Conservation (phyloP, 306 rosid species). For the Biancaea sappan region DNA sequence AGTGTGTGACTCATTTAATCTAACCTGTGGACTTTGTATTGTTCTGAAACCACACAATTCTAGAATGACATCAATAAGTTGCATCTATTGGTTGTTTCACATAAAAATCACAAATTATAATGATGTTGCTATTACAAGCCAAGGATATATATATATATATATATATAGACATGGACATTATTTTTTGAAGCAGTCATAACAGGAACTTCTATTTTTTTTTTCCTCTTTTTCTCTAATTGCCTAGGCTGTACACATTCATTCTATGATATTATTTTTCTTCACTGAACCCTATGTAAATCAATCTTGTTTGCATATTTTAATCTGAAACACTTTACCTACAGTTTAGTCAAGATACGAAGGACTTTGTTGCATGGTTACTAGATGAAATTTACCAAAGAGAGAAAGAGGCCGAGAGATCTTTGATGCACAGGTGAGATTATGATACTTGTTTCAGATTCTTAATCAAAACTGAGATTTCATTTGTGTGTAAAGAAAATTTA, state of each 20-base stretch:
- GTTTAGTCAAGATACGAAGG: constrained; percentile 8
- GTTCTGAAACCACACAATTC: not conserved
- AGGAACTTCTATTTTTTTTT: not conserved
- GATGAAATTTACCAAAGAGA: constrained; percentile 45
- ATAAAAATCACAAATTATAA: not conserved
- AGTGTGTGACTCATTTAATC: not conserved
- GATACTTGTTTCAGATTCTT: constrained; percentile 9
- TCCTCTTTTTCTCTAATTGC: not conserved
- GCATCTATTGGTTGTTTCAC: not conserved
- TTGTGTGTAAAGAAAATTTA: not conserved
- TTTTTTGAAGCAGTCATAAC: not conserved
- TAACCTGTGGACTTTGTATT: not conserved
- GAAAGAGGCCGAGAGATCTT: constrained; percentile 47
- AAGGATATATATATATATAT: not conserved
- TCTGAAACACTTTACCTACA: constrained; percentile 7
- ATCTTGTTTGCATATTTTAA: not conserved
- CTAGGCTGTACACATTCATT: not conserved
- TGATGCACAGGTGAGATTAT: constrained; percentile 46
- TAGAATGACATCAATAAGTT: not conserved
- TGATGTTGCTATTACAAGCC: not conserved
- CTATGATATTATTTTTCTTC: not conserved
- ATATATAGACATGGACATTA: not conserved
- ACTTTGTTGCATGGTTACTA: constrained; percentile 34
- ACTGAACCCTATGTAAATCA: not conserved
- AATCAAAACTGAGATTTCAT: not conserved